phyloP scores from a whole-genome alignment of 345 rosid genomes.

The Luvunga scandens region DNA sequence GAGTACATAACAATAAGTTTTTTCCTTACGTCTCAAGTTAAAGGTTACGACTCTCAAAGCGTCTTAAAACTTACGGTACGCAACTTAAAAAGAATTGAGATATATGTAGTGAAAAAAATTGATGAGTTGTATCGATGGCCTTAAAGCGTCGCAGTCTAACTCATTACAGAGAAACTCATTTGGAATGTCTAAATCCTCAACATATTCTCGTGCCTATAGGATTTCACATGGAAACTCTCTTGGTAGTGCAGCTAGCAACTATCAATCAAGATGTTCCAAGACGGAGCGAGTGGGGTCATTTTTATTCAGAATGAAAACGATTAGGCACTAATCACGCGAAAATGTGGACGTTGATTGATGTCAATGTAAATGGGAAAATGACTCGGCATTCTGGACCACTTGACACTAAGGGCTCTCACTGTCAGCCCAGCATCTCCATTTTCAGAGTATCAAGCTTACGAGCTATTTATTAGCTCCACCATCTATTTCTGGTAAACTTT shows the following conservation, averaged over 20 bases:
- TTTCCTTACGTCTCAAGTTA: too few species aligned
- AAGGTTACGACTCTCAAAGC: too few species aligned
- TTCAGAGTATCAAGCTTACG: not conserved
- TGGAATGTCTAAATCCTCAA: too few species aligned
- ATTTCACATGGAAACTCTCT: not conserved
- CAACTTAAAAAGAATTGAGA: too few species aligned
- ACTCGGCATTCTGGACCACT: not conserved
- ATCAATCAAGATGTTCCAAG: not conserved
- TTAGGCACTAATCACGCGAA: not conserved
- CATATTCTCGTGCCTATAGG: too few species aligned
- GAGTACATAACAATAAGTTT: too few species aligned
- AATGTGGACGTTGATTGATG: not conserved
- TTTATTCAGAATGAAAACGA: not conserved
- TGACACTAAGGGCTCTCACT: not conserved
- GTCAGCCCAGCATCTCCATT: not conserved
- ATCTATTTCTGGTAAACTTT: not conserved
- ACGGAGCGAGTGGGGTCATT: not conserved
- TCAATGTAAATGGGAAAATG: not conserved
- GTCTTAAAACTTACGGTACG: too few species aligned
- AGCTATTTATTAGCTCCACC: not conserved
- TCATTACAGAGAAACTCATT: too few species aligned
- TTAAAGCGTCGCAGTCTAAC: too few species aligned
- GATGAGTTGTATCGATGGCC: too few species aligned
- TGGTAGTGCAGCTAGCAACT: not conserved
- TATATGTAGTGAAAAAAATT: too few species aligned